phyloP scores from a whole-genome alignment of 2,329 filamentous ascomycete species.

The Claviceps quebecensis region DNA sequence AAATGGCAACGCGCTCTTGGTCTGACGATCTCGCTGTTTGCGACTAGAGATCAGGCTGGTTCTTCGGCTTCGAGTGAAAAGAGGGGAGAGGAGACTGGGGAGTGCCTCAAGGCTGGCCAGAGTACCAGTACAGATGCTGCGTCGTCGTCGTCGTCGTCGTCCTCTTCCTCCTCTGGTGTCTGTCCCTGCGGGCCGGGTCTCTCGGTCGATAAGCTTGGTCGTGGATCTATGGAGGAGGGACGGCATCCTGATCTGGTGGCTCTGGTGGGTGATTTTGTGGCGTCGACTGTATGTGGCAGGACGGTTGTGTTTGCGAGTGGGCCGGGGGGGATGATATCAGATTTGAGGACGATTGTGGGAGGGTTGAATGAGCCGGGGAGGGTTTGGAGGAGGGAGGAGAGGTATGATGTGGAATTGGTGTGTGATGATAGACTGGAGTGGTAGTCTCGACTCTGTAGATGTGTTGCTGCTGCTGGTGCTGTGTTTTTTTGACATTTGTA shows the following conservation, averaged over 20 bases:
- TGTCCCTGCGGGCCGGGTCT: constrained; percentile 15
- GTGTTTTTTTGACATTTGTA: neutral
- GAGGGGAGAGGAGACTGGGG: constrained; percentile 2
- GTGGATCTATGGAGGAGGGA: constrained; percentile 15
- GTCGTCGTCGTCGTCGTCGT: constrained; percentile 8
- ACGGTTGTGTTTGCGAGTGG: constrained; percentile 47
- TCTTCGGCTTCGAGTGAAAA: constrained; percentile 7
- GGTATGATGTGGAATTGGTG: constrained; percentile 39
- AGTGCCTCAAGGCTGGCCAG: constrained; percentile 6
- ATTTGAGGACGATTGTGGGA: constrained; percentile 40
- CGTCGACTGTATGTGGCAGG: constrained; percentile 29
- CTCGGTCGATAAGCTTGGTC: constrained; percentile 17
- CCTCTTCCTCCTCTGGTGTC: constrained; percentile 12
- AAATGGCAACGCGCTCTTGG: constrained; percentile 21
- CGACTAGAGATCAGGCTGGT: constrained; percentile 35
- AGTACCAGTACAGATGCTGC: constrained; percentile 1
- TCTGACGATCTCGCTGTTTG: constrained; percentile 41
- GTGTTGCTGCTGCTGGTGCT: neutral
- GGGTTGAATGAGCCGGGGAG: constrained; percentile 33
- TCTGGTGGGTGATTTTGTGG: constrained; percentile 35
- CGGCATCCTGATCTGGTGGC: constrained; percentile 31
- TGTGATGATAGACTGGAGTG: constrained; percentile 48
- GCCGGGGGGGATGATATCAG: constrained; percentile 44
- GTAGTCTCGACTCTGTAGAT: constrained; percentile 10
- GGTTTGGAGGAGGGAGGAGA: constrained; percentile 45